Conservation (phyloP, 2,329 filamentous ascomycete species). For the Colletotrichum lupini region DNA sequence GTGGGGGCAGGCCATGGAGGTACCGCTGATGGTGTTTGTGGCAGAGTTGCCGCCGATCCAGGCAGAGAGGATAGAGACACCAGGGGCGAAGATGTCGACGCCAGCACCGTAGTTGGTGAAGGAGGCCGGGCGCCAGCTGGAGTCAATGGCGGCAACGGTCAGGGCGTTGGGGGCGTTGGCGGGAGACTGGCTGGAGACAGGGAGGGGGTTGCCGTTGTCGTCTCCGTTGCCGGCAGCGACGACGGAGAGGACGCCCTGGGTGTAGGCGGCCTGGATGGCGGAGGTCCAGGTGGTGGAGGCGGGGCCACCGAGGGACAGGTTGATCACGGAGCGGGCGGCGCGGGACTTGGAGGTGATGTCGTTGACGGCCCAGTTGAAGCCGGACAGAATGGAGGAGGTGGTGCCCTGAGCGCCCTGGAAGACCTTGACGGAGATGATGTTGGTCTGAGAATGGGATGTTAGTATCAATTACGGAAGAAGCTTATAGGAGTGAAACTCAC, state of each 20-base stretch:
- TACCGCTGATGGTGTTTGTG: slow-evolving; percentile 63
- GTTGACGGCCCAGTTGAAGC: slow-evolving; percentile 55
- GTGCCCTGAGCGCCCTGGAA: slow-evolving; percentile 47
- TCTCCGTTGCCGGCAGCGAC: slow-evolving; percentile 66
- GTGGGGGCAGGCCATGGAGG: slow-evolving; percentile 72
- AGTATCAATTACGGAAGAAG: too few relatives aligned
- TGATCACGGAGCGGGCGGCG: slow-evolving; percentile 57
- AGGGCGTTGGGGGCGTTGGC: slow-evolving; percentile 59
- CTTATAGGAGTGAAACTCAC: slow-evolving; percentile 44
- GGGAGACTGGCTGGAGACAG: slow-evolving; percentile 49
- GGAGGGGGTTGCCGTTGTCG: slow-evolving; percentile 38
- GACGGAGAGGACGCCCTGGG: slow-evolving; percentile 59
- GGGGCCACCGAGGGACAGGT: slow-evolving; percentile 65
- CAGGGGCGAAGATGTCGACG: slow-evolving; percentile 65
- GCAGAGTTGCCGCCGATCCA: slow-evolving; percentile 56
- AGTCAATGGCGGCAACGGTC: slow-evolving; percentile 63
- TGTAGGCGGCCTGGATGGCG: slow-evolving; percentile 59
- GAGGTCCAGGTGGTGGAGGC: slow-evolving; percentile 56
- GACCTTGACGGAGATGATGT: slow-evolving; percentile 56
- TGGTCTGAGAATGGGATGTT: too few relatives aligned
- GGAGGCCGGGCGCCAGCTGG: slow-evolving; percentile 48
- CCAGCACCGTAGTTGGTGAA: slow-evolving; percentile 62
- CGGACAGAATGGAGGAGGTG: slow-evolving; percentile 45
- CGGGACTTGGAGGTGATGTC: slow-evolving; percentile 56
- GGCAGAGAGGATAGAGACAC: slow-evolving; percentile 56